Evolutionary conservation across 73 alveolate species (phyloP).

Genomic region (Symbiodinium natans): DNA sequence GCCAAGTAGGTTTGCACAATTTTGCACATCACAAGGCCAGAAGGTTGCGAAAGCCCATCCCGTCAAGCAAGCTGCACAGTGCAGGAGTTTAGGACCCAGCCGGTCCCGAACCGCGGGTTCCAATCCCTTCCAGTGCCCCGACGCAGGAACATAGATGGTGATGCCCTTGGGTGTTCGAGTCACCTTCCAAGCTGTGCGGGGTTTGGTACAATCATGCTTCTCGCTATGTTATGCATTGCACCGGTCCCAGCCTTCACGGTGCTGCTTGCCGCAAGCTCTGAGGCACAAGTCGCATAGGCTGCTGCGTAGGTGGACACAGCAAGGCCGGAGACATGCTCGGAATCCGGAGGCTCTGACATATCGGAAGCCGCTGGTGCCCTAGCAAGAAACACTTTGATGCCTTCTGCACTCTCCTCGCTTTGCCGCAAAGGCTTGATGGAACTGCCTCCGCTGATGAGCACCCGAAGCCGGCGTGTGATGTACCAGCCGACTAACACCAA

Average conservation of each 20-base stretch:
- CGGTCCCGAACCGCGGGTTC: too few species aligned
- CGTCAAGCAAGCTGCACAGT: too few species aligned
- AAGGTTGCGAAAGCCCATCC: too few species aligned
- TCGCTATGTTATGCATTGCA: too few species aligned
- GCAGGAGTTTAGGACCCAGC: too few species aligned
- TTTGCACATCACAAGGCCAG: too few species aligned
- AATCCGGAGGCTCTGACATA: neutral
- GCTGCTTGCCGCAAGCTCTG: neutral
- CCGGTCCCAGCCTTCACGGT: neutral
- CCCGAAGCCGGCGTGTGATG: constrained; percentile 26
- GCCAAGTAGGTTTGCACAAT: too few species aligned
- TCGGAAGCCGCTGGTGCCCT: constrained; percentile 11
- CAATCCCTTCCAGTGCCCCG: too few species aligned
- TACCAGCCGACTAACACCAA: neutral
- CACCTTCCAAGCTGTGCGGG: too few species aligned
- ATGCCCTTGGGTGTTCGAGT: too few species aligned
- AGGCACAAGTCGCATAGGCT: constrained; percentile 24
- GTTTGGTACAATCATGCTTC: too few species aligned
- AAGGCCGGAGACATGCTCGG: neutral
- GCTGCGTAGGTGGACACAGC: neutral
- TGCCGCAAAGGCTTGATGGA: constrained; percentile 28
- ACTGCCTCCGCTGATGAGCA: neutral
- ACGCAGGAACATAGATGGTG: too few species aligned
- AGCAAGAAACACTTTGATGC: neutral
- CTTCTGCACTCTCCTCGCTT: neutral